These are phyloP conservation scores for Microbotryum violaceum DNA, from an alignment of 1,284 basidiomycete genomes.

Conservation along the genomic window DNA sequence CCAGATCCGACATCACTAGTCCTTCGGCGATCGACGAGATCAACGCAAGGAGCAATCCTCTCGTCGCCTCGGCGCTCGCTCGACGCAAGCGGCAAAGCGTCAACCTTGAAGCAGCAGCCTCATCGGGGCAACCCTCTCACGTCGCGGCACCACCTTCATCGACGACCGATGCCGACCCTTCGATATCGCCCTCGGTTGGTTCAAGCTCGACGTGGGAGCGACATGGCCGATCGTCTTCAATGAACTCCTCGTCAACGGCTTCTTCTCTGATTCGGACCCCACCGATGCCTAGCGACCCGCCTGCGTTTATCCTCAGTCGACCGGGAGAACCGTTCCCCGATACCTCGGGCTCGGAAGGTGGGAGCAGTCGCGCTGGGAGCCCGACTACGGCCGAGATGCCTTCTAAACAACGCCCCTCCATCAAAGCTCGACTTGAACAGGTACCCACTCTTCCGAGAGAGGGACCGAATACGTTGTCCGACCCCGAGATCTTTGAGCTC, in stretches of 20 bases:
- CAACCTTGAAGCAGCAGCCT: not conserved
- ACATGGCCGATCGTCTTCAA: not conserved
- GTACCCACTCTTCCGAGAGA: no score
- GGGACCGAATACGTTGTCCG: no score
- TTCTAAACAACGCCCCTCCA: no score
- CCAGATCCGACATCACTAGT: no score
- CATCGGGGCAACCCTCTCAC: constrained; percentile 4
- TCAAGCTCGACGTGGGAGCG: not conserved
- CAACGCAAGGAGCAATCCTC: constrained; percentile 14
- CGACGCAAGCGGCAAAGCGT: constrained; percentile 12
- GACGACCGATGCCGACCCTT: not conserved
- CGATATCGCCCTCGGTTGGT: not conserved
- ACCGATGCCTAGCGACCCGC: constrained; percentile 5
- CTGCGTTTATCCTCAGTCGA: constrained; percentile 24
- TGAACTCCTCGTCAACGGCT: not conserved
- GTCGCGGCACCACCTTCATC: not conserved
- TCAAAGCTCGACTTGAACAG: no score
- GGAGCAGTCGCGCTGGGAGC: no score
- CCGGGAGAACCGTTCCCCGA: constrained; percentile 28
- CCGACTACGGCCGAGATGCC: no score
- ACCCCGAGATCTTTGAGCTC: no score
- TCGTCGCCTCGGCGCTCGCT: constrained; percentile 22
- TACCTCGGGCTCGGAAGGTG: constrained; percentile 11
- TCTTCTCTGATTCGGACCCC: not conserved
- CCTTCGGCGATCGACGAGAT: not conserved